phyloP scores from a whole-genome alignment of 2,329 filamentous ascomycete species.

The Plectosphaerella plurivora region DNA sequence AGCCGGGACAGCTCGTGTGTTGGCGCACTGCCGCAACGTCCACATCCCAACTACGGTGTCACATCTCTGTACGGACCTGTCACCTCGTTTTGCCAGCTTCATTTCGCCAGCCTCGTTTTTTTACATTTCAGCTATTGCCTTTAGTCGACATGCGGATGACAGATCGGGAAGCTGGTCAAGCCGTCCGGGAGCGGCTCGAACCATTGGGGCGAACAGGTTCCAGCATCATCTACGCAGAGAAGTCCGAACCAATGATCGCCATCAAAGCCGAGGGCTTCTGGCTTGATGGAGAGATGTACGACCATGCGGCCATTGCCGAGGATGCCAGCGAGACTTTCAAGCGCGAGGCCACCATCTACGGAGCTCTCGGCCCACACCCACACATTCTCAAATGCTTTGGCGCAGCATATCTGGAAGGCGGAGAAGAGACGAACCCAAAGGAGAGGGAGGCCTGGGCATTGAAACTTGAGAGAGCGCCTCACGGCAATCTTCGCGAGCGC shows the following conservation, averaged over 20 bases:
- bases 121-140: neutral
- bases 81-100: too few relatives aligned
- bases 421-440: neutral
- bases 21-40: too few relatives aligned
- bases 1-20: too few relatives aligned
- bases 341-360: neutral
- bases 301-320: too few relatives aligned
- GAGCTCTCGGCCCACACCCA: neutral
- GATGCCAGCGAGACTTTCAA: too few relatives aligned
- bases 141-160: neutral
- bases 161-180: neutral
- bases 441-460: constrained; percentile 1
- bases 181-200: neutral
- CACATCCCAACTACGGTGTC: too few relatives aligned
- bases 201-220: neutral
- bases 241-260: too few relatives aligned
- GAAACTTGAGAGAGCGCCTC: neutral
- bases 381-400: neutral
- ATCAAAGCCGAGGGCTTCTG: too few relatives aligned
- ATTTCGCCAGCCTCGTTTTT: too few relatives aligned
- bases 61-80: too few relatives aligned
- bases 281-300: too few relatives aligned
- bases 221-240: neutral
- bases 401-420: neutral
- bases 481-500: neutral